Evolutionary conservation across 2,329 filamentous ascomycete species (phyloP), one percentile per base, ranked within the genome.

Genomic region (Pyrenochaeta sp.): DNA sequence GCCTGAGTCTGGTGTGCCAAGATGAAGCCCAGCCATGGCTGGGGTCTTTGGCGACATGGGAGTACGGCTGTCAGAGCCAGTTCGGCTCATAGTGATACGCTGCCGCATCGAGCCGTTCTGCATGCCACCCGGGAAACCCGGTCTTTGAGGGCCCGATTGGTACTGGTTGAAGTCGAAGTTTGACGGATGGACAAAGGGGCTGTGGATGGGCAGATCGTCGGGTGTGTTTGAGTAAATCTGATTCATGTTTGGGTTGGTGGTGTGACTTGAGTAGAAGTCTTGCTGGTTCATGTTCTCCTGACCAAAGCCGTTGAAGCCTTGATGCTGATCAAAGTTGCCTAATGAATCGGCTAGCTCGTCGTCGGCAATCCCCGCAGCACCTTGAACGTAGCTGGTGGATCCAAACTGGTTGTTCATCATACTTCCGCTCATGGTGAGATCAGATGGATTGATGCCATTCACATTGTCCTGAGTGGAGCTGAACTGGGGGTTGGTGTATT

Each of bases 31-130:
- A 45, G 87, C 87, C 71, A 95, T 85, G 42, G 87, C 87, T 30
- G 89, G 88, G n/a, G 90, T 92, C 80, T 94, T 95, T 30, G 91
- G 90, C 0, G 92, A 95, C 80, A 96, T 87, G 6, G 93, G 92
- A 71, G 87, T 91, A 68, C 90, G 85, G 39, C 84, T 86, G 73
- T 87, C 89, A 18, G 91, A 92, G 41, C 87, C 72, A 56, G 78
- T 78, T 47, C 80, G 82, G 74, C 92, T 92, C 64, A 81, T 77
- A 49, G 76, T 70, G 60, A 73, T 75, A 56, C 75, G 76, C 64
- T 69, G 66, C 31, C 71, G 68, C 54, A 73, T 69, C 2, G 68
- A 63, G 41, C 66, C 66, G 48, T 64, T 70, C 21, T 65, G 71
- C 67, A 76, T 71, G 60, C 67, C 67, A 31, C 61, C 56, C 33